Conservation (phyloP, 2,329 filamentous ascomycete genomes). For the Fusarium goolgardi region DNA sequence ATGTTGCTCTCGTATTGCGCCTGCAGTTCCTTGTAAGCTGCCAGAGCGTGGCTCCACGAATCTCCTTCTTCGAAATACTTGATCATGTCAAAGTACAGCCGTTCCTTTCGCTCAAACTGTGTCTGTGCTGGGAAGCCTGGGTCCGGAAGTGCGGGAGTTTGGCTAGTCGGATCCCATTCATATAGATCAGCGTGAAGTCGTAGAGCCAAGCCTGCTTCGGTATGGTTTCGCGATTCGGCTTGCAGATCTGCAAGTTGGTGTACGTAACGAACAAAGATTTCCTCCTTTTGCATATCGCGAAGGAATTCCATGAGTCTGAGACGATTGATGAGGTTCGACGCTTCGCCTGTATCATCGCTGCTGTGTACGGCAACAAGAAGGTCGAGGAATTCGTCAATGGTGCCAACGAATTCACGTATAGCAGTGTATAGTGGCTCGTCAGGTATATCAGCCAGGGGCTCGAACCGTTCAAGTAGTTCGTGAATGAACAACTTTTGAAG, state of each 20-base stretch:
- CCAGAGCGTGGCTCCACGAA: slow-evolving; percentile 89
- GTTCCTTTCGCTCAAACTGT: slow-evolving; percentile 91
- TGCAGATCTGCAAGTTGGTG: slow-evolving; percentile 89
- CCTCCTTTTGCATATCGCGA: slow-evolving; percentile 95
- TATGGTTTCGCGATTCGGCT: slow-evolving; percentile 78
- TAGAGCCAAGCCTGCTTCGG: slow-evolving; percentile 89
- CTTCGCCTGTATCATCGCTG: slow-evolving; percentile 77
- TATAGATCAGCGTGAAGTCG: slow-evolving; percentile 93
- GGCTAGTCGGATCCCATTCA: slow-evolving; percentile 82
- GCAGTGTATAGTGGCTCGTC: slow-evolving; percentile 81
- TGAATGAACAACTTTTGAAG: slow-evolving; percentile 92
- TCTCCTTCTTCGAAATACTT: slow-evolving; percentile 94
- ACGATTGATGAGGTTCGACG: slow-evolving; percentile 86
- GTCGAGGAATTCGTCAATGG: slow-evolving; percentile 90
- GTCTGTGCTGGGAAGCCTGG: slow-evolving; percentile 85
- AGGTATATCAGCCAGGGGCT: slow-evolving; percentile 71
- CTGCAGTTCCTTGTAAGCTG: slow-evolving; percentile 90
- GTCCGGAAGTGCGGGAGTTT: slow-evolving; percentile 74
- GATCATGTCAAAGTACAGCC: slow-evolving; percentile 93
- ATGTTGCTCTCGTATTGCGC: slow-evolving; percentile 89
- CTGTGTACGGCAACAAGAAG: slow-evolving; percentile 90
- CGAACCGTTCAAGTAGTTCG: slow-evolving; percentile 85
- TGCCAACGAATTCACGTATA: slow-evolving; percentile 81
- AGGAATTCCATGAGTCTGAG: slow-evolving; percentile 95
- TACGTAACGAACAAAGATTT: slow-evolving; percentile 96